phyloP scores from a whole-genome alignment of 2,329 filamentous ascomycete genomes.

The Orbilia oligospora region DNA sequence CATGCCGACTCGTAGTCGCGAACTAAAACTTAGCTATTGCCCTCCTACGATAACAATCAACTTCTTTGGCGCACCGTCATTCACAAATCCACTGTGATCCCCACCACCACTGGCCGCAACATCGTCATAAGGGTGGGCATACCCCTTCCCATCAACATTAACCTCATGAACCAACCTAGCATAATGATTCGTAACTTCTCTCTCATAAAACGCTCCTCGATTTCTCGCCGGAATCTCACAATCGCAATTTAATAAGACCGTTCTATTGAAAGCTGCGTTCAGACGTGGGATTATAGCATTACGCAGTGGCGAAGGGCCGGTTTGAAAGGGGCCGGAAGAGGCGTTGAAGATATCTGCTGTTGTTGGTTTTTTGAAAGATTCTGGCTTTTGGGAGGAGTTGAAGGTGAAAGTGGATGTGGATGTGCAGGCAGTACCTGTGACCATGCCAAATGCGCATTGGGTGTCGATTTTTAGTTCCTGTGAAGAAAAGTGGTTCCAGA shows the following conservation, averaged over 20 bases:
- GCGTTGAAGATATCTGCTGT: slow-evolving; percentile 78
- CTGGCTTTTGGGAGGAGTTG: slow-evolving; percentile 55
- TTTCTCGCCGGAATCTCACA: slow-evolving; percentile 64
- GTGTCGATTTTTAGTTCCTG: slow-evolving; percentile 75
- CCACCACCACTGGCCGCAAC: slow-evolving; percentile 72
- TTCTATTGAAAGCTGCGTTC: slow-evolving; percentile 81
- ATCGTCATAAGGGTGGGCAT: slow-evolving; percentile 81
- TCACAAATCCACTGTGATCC: slow-evolving; percentile 76
- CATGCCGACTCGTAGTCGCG: no score
- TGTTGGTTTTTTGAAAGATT: slow-evolving; percentile 73
- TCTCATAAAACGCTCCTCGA: slow-evolving; percentile 73
- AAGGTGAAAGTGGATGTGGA: slow-evolving; percentile 66
- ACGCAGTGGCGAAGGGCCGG: slow-evolving; percentile 66
- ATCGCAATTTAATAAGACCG: slow-evolving; percentile 73
- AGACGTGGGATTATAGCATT: slow-evolving; percentile 73
- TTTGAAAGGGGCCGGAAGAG: slow-evolving; percentile 74
- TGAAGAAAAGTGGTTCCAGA: slow-evolving; percentile 68
- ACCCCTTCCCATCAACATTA: slow-evolving; percentile 75
- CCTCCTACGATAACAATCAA: slow-evolving; percentile 73
- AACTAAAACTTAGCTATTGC: no score
- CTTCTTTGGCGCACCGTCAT: slow-evolving; percentile 72
- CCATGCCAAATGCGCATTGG: slow-evolving; percentile 73
- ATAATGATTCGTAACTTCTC: slow-evolving; percentile 76
- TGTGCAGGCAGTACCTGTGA: slow-evolving; percentile 70
- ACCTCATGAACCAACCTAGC: slow-evolving; percentile 75